Conservation (phyloP, 2,329 filamentous ascomycete species). For the Talaromyces sp. region DNA sequence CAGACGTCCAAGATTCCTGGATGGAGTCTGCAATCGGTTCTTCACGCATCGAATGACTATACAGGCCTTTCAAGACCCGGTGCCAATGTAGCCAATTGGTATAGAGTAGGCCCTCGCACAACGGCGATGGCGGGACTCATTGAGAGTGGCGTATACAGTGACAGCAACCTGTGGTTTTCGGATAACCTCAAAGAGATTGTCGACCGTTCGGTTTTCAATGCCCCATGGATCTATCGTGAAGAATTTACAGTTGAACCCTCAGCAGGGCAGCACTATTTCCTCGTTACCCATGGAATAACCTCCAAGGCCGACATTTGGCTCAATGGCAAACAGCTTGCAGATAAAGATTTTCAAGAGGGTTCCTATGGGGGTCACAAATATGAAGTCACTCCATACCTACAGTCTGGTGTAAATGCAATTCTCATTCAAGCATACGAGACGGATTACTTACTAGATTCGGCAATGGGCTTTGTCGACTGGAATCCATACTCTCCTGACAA, state of each 20-base stretch:
- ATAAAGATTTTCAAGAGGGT: slow-evolving; percentile 51
- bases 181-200: slow-evolving; percentile 46
- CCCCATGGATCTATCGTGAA: slow-evolving; percentile 59
- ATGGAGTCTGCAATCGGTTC: slow-evolving; percentile 53
- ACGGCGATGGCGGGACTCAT: slow-evolving; percentile 59
- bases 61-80: slow-evolving; percentile 43
- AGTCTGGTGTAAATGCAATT: slow-evolving; percentile 48
- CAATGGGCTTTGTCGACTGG: slow-evolving; percentile 61
- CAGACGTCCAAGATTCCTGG: slow-evolving; percentile 29
- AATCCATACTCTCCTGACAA: slow-evolving; percentile 62
- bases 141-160: slow-evolving; percentile 52
- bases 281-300: slow-evolving; percentile 59
- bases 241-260: slow-evolving; percentile 46
- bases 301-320: slow-evolving; percentile 60
- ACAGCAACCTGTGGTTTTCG: slow-evolving; percentile 56
- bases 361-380: slow-evolving; percentile 57
- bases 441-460: slow-evolving; percentile 58
- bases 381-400: slow-evolving; percentile 50
- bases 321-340: slow-evolving; percentile 54
- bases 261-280: slow-evolving; percentile 46
- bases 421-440: slow-evolving; percentile 57
- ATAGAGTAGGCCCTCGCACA: slow-evolving; percentile 49
- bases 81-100: slow-evolving; percentile 51
- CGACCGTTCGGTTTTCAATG: slow-evolving; percentile 48
- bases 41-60: slow-evolving; percentile 36